A percentile compares a stretch with the other conserved stretches of the same genome.
Evolutionary conservation across 768 basidiomycete species (phyloP).

Genomic region (Lentinus tigrinus): DNA sequence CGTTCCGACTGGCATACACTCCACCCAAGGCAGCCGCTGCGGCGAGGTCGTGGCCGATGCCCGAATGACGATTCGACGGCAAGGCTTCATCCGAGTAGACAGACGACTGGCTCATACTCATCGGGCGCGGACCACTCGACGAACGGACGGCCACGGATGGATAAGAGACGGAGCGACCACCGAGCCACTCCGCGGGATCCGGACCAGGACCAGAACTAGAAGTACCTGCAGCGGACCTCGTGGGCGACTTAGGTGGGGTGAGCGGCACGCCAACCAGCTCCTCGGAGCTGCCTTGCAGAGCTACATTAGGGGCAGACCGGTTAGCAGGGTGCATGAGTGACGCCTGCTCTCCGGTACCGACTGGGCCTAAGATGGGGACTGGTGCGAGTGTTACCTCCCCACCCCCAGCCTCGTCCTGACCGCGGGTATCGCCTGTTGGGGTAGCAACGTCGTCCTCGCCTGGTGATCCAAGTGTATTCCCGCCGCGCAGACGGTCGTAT

Average conservation of each 20-base stretch:
- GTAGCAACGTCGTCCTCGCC: slow-evolving; percentile 1
- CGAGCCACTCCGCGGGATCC: slow-evolving; percentile 20
- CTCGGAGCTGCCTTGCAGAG: not conserved
- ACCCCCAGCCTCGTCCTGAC: slow-evolving; percentile 8
- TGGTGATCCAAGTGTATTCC: slow-evolving; percentile 7
- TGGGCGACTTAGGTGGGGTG: slow-evolving; percentile 8
- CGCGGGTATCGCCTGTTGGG: slow-evolving; percentile 2
- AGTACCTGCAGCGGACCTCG: slow-evolving; percentile 4
- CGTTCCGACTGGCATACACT: not conserved
- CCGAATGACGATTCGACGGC: not conserved
- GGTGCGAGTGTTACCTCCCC: slow-evolving; percentile 2
- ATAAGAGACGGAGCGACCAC: slow-evolving; percentile 14
- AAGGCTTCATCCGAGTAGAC: slow-evolving; percentile 15
- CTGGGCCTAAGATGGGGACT: slow-evolving; percentile 5
- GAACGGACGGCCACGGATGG: not conserved
- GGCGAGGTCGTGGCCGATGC: not conserved
- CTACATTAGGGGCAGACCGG: slow-evolving; percentile 7
- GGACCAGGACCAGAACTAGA: slow-evolving; percentile 1
- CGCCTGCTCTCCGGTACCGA: slow-evolving; percentile 9
- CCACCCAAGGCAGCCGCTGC: not conserved
- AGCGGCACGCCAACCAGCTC: not conserved
- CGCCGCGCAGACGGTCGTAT: slow-evolving; percentile 17
- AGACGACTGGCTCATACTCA: not conserved
- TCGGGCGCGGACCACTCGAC: not conserved
- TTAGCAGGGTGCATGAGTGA: slow-evolving; percentile 16